Base-by-base conservation (phyloP, 345 rosid species). In the Psidium friedrichsthalianum region DNA sequence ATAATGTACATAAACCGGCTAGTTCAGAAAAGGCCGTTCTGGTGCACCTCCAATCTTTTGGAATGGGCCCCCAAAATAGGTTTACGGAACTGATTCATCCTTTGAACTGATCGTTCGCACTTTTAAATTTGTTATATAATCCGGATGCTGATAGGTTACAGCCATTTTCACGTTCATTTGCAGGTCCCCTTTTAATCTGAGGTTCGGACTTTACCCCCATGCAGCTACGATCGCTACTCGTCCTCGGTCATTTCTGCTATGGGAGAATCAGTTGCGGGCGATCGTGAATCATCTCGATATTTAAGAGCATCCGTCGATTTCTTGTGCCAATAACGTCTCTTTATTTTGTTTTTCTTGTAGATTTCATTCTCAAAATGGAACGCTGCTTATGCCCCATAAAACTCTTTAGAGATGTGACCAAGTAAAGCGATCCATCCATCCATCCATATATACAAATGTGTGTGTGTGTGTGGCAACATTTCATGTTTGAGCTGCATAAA, bases 281-380 rank as follows among this genome's bases (percentile, higher is more conserved):
- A 95, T 85, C 88, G 94, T 22, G 93, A 90, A 84, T 95, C 99
- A 2, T 97, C 95, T 87, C 96, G 95, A 84, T 97, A 97, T 91
- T 90, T 97, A 86, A 97, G 91, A 97, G 99, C 57, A 88, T 96
- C 61, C 98, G 98, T n/a, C 94, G 94, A 51, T 97, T 95, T 87
- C 99, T 98, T 32, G 89, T 93, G 27, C 99, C 95, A 98, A 95
- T 94, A 83, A 61, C 15, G 74, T 61, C 83, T 52, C 25, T 21
- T 53, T 25, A 49, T 52, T 82, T 15, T 27, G 44, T 82, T 51
- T 51, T 51, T 47, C 57, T 61, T 61, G 7, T 61, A 6, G 6
- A 61, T 61, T 27, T 29, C 21, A 61, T 61, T 61, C 1, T 10
- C 40, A 7, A 20, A 61, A 27, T 61, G 74, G 20, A 13, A 15